Evolutionary conservation across 176 grass and related monocot genomes (phyloP).

Genomic region (Oryza brachyantha): DNA sequence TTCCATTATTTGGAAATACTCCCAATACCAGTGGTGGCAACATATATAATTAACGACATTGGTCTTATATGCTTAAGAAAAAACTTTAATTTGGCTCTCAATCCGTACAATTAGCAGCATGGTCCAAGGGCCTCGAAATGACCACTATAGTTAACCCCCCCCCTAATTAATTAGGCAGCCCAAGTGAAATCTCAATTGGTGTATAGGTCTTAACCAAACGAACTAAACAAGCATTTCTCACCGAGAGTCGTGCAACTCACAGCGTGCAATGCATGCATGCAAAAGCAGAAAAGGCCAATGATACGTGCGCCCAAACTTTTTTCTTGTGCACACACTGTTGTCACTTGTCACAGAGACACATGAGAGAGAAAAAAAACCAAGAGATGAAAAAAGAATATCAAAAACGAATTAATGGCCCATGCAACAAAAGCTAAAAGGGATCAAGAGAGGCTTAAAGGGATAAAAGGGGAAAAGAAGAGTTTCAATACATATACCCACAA

Average conservation of each 20-base stretch:
- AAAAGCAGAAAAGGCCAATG: conserved; percentile 48
- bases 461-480: conserved; percentile 17
- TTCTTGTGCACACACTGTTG: background rate
- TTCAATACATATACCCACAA: conserved; percentile 23
- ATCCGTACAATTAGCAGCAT: background rate
- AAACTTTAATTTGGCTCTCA: too few relatives aligned
- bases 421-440: conserved; percentile 40
- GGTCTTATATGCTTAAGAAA: background rate
- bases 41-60: background rate
- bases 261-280: conserved; percentile 31
- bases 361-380: conserved; percentile 20
- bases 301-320: conserved; percentile 37
- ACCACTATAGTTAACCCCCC: background rate
- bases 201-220: conserved; percentile 10
- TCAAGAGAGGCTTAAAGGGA: conserved; percentile 15
- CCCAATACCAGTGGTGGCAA: background rate
- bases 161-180: background rate
- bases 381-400: background rate
- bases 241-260: conserved; percentile 31
- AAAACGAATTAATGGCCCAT: conserved; percentile 34
- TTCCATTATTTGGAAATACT: background rate
- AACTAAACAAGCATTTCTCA: conserved; percentile 9
- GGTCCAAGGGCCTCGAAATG: background rate
- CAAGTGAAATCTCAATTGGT: background rate
- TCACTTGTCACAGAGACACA: background rate